Percentiles rank a stretch among this genome's conserved stretches.
phyloP scores from a whole-genome alignment of 2,329 filamentous ascomycete genomes.

The Hirsutella thompsonii region DNA sequence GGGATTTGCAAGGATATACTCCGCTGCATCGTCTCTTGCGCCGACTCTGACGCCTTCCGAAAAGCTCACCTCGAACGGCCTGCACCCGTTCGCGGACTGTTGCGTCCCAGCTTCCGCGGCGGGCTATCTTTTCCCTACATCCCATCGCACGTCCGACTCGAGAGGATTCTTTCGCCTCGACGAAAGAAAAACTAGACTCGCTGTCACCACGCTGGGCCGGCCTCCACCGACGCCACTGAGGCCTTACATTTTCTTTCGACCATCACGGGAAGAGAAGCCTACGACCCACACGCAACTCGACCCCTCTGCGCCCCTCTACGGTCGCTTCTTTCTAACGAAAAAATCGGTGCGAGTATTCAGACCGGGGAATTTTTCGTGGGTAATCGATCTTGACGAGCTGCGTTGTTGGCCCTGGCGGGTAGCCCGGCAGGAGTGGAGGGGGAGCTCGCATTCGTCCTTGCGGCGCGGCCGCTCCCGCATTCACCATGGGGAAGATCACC shows the following conservation, averaged over 20 bases:
- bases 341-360: too few species aligned
- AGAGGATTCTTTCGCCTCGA: too few species aligned
- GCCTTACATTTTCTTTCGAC: too few species aligned
- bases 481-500: conserved; percentile 56
- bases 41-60: conserved; percentile 3
- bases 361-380: conserved; percentile 11
- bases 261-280: too few species aligned
- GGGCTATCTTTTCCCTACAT: background rate
- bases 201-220: too few species aligned
- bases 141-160: too few species aligned
- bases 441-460: conserved; percentile 32
- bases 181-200: too few species aligned
- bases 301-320: too few species aligned
- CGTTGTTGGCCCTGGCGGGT: conserved; percentile 27
- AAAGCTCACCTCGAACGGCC: conserved; percentile 24
- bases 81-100: conserved; percentile 25
- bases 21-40: background rate
- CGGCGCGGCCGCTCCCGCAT: conserved; percentile 45
- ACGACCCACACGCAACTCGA: too few species aligned
- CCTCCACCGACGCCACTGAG: too few species aligned
- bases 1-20: background rate
- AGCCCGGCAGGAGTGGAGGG: conserved; percentile 41
- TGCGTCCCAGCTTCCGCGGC: conserved; percentile 6
- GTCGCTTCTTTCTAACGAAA: too few species aligned
- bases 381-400: conserved; percentile 18